These are phyloP conservation scores for Hydnomerulius pinastri DNA, from an alignment of 768 basidiomycete species.

Conservation along the genomic window DNA sequence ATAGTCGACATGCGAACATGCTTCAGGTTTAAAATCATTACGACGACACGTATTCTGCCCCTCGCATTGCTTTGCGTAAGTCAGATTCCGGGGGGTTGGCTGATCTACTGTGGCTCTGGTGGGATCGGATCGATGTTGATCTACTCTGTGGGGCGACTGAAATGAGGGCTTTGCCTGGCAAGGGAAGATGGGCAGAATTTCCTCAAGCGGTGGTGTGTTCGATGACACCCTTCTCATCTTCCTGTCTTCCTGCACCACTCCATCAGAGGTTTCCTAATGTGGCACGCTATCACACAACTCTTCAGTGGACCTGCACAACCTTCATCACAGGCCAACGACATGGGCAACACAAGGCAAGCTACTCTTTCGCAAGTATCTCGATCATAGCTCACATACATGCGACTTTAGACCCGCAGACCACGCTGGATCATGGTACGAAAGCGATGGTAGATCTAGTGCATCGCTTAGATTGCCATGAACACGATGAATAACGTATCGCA, in stretches of 20 bases:
- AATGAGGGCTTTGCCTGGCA: no score
- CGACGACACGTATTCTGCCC: slow-evolving; percentile 9
- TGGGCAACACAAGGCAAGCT: slow-evolving; percentile 30
- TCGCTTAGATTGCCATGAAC: slow-evolving; percentile 15
- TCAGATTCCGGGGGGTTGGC: no score
- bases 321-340: slow-evolving; percentile 14
- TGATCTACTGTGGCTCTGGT: no score
- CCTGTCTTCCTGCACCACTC: no score
- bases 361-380: not conserved
- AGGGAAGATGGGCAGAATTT: no score
- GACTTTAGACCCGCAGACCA: slow-evolving; percentile 66
- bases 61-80: no score
- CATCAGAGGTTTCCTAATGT: slow-evolving; percentile 24
- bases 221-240: no score
- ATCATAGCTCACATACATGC: not conserved
- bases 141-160: no score
- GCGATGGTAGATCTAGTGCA: slow-evolving; percentile 48
- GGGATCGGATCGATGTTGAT: no score
- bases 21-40: slow-evolving; percentile 34
- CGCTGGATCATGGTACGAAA: slow-evolving; percentile 90
- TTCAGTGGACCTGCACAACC: slow-evolving; percentile 16
- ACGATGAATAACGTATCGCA: slow-evolving; percentile 32
- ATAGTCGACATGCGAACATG: slow-evolving; percentile 52
- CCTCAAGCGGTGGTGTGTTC: no score
- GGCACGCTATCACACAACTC: slow-evolving; percentile 17